Evolutionary conservation across 2,329 filamentous ascomycete species (phyloP).

Genomic region (Tolypocladium guangdongense): DNA sequence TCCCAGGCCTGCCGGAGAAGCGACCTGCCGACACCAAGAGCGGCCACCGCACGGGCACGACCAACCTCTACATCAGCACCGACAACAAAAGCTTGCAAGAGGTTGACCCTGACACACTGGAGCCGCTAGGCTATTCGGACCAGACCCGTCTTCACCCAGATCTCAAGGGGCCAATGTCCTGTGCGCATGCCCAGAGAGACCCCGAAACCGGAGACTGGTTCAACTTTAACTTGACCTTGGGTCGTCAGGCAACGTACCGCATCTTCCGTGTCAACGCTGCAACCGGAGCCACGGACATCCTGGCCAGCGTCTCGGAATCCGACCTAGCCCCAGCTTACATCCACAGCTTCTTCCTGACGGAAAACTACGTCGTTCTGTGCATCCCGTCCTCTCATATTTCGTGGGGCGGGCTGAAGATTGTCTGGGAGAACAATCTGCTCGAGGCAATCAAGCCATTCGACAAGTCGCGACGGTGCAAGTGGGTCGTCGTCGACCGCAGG

Average conservation of each 20-base stretch:
- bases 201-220: constrained; percentile 63
- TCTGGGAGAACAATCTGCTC: constrained; percentile 56
- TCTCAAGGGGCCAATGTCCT: constrained; percentile 55
- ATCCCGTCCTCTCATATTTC: constrained; percentile 56
- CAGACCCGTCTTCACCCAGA: constrained; percentile 56
- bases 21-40: background rate
- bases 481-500: constrained; percentile 65
- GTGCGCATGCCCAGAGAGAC: constrained; percentile 62
- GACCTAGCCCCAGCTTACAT: constrained; percentile 55
- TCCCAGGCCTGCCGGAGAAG: constrained; percentile 40
- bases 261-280: constrained; percentile 54
- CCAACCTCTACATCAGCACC: constrained; percentile 14
- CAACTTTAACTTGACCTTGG: constrained; percentile 70
- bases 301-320: constrained; percentile 50
- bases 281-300: constrained; percentile 56
- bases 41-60: constrained; percentile 22
- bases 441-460: constrained; percentile 59
- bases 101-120: constrained; percentile 59
- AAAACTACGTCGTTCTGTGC: constrained; percentile 61
- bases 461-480: constrained; percentile 42
- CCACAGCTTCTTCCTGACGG: constrained; percentile 70
- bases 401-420: constrained; percentile 45
- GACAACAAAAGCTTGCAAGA: constrained; percentile 47
- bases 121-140: constrained; percentile 53
- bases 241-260: constrained; percentile 48